Conservation (phyloP, 139 green algal species). For the Tetraselmis chui region DNA sequence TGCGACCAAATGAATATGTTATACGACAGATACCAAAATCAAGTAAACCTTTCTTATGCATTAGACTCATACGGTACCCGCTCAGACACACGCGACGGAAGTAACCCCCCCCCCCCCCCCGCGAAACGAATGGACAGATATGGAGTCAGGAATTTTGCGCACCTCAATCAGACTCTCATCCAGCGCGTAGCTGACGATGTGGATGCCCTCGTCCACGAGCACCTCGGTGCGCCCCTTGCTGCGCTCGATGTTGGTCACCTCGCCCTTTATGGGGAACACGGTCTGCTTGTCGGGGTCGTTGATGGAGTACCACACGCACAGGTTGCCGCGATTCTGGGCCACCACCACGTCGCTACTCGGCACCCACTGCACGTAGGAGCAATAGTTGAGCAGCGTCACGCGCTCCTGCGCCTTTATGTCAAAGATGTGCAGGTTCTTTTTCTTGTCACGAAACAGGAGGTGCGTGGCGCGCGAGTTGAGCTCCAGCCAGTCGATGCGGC, state of each 20-base stretch:
- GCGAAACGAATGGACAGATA: too few relatives aligned
- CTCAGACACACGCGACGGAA: too few relatives aligned
- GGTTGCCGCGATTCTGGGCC: slow-evolving; percentile 57
- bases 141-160: too few relatives aligned
- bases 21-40: too few relatives aligned
- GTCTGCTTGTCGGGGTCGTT: slow-evolving; percentile 51
- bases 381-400: slow-evolving; percentile 64
- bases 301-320: slow-evolving; percentile 82
- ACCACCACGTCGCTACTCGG: slow-evolving; percentile 71
- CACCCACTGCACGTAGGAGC: slow-evolving; percentile 80
- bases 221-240: slow-evolving; percentile 60
- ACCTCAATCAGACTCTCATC: slow-evolving; percentile 65
- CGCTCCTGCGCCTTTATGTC: slow-evolving; percentile 55
- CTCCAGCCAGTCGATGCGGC: slow-evolving; percentile 71
- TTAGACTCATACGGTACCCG: too few relatives aligned
- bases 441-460: slow-evolving; percentile 81
- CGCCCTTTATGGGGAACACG: slow-evolving; percentile 62
- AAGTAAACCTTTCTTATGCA: too few relatives aligned
- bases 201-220: slow-evolving; percentile 65
- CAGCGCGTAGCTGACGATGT: slow-evolving; percentile 54
- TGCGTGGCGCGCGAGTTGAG: slow-evolving; percentile 69
- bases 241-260: slow-evolving; percentile 37
- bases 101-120: too few relatives aligned
- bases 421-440: slow-evolving; percentile 63
- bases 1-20: too few relatives aligned